phyloP scores from a whole-genome alignment of 371 early-diverging fungal genomes.

The Actinomucor elegans region DNA sequence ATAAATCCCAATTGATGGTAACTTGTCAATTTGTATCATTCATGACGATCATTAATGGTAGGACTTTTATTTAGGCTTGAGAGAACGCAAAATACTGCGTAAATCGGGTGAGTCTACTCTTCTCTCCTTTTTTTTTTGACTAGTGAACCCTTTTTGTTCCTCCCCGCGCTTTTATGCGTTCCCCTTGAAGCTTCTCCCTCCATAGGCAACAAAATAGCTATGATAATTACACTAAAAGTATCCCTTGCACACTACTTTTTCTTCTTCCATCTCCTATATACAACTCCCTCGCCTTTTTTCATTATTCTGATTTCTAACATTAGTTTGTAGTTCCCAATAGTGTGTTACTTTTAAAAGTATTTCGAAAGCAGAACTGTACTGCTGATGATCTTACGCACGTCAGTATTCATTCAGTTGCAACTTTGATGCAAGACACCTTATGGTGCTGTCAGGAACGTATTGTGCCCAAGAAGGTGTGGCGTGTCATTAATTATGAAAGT shows the following conservation, averaged over 20 bases:
- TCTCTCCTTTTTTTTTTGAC: background rate
- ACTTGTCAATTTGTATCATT: background rate
- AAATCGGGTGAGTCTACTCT: conserved; percentile 36
- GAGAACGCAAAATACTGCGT: conserved; percentile 45
- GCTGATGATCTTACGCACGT: conserved; percentile 33
- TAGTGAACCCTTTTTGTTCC: background rate
- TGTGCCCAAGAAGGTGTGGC: conserved; percentile 44
- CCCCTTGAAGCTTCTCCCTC: background rate
- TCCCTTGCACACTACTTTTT: background rate
- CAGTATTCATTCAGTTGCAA: conserved; percentile 47
- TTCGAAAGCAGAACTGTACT: conserved; percentile 34
- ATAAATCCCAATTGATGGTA: too few relatives aligned
- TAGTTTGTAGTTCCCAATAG: conserved; percentile 45
- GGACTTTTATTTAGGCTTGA: conserved; percentile 25
- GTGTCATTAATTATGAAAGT: conserved; percentile 49
- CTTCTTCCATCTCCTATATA: too few relatives aligned
- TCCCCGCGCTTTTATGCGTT: background rate
- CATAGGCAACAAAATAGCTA: too few relatives aligned
- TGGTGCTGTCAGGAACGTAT: conserved; percentile 47
- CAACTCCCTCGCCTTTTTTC: too few relatives aligned
- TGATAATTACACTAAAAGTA: too few relatives aligned
- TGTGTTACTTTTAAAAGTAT: conserved; percentile 39
- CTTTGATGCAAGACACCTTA: conserved; percentile 48
- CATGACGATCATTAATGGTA: background rate
- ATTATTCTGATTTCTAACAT: too few relatives aligned